Percentiles rank a stretch among this genome's conserved stretches.
phyloP scores from a whole-genome alignment of 2,329 filamentous ascomycete genomes.

The Penicillium sp. region DNA sequence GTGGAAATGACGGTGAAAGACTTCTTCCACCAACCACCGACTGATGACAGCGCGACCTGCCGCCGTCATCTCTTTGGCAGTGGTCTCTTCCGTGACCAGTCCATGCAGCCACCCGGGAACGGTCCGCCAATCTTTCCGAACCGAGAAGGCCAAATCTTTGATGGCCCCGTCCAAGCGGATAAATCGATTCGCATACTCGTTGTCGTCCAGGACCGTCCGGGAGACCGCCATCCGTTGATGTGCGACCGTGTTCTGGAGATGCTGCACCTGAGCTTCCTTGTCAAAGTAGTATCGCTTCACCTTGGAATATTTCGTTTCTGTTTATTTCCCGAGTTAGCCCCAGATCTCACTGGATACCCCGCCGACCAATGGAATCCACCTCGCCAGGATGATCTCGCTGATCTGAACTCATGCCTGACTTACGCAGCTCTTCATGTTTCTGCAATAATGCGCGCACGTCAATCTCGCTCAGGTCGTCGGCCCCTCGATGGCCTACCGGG shows the following conservation, averaged over 20 bases:
- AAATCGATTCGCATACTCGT: slow-evolving; percentile 84
- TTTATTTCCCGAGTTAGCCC: neutral
- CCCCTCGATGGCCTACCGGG: slow-evolving; percentile 34
- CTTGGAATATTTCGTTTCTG: slow-evolving; percentile 94
- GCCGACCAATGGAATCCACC: neutral
- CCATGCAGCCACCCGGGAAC: slow-evolving; percentile 74
- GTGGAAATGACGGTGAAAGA: slow-evolving; percentile 90
- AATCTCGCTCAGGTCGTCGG: slow-evolving; percentile 34
- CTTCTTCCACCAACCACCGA: slow-evolving; percentile 81
- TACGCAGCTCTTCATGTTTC: slow-evolving; percentile 44
- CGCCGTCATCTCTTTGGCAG: slow-evolving; percentile 94
- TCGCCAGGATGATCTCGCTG: no score
- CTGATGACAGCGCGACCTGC: slow-evolving; percentile 84
- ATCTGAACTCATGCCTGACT: slow-evolving; percentile 9
- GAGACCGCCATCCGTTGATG: slow-evolving; percentile 94
- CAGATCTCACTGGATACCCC: neutral
- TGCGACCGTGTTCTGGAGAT: slow-evolving; percentile 93
- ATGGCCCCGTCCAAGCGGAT: slow-evolving; percentile 87
- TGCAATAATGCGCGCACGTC: slow-evolving; percentile 42
- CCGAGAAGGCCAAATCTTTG: slow-evolving; percentile 90
- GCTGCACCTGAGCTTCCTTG: slow-evolving; percentile 80
- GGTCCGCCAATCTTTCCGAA: slow-evolving; percentile 85
- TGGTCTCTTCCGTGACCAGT: slow-evolving; percentile 77
- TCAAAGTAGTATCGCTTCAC: slow-evolving; percentile 98
- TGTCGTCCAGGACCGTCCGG: slow-evolving; percentile 89